Conservation (phyloP, 2,329 filamentous ascomycete species). For the Mariannaea elegans region DNA sequence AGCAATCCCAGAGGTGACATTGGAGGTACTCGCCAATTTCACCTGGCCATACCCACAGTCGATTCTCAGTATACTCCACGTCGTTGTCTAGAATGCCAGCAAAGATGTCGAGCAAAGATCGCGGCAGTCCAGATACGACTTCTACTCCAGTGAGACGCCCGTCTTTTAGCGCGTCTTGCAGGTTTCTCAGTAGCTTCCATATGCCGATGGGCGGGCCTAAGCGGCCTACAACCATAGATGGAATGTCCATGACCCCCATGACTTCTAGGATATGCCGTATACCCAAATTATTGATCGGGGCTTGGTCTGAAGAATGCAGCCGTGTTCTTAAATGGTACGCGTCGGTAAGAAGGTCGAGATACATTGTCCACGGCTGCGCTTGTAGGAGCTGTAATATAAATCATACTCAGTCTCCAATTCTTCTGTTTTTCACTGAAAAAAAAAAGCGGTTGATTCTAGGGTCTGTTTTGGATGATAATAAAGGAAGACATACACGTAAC, state of each 20-base stretch:
- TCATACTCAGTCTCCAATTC: too few relatives aligned
- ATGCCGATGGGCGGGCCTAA: conserved; percentile 26
- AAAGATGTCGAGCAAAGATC: conserved; percentile 34
- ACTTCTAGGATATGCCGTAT: conserved; percentile 32
- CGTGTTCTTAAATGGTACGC: conserved; percentile 29
- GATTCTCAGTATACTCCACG: conserved; percentile 30
- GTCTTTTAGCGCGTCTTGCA: conserved; percentile 23
- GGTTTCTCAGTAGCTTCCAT: conserved; percentile 33
- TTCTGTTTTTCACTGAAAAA: too few relatives aligned
- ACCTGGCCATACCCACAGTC: conserved; percentile 32
- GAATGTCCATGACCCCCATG: conserved; percentile 36
- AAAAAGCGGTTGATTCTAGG: neutral
- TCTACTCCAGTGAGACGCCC: conserved; percentile 25
- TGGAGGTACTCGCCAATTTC: conserved; percentile 36
- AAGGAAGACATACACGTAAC: conserved; percentile 29
- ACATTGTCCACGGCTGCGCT: conserved; percentile 33
- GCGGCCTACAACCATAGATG: conserved; percentile 30
- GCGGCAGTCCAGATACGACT: conserved; percentile 31
- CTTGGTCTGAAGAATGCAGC: conserved; percentile 13
- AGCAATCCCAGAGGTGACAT: conserved; percentile 35
- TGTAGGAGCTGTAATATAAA: conserved; percentile 29
- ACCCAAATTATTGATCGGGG: conserved; percentile 24
- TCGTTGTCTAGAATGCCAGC: conserved; percentile 29
- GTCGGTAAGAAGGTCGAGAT: conserved; percentile 35
- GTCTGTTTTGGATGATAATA: neutral